These are phyloP conservation scores for Solanum chacoense DNA, from an alignment of 305 asterid species.

Conservation along the genomic window DNA sequence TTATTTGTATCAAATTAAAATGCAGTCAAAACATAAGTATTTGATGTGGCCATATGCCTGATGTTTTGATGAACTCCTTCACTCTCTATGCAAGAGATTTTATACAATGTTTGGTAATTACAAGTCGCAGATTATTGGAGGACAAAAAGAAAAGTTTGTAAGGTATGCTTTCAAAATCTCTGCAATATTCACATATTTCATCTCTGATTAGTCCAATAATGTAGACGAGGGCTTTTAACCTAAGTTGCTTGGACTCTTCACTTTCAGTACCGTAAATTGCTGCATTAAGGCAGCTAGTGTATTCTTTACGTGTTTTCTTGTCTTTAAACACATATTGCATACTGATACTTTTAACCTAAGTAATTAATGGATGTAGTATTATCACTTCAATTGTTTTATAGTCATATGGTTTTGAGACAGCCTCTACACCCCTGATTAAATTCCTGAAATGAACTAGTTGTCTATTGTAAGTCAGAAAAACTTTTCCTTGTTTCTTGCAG, in stretches of 20 bases:
- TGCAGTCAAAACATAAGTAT: not conserved
- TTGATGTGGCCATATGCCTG: conserved; percentile 21
- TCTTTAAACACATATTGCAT: not conserved
- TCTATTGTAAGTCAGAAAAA: conserved; percentile 6
- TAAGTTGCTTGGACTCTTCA: not conserved
- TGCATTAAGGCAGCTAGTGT: not conserved
- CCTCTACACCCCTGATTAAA: not conserved
- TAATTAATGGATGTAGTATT: not conserved
- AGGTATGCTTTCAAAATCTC: conserved; percentile 26
- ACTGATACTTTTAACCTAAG: not conserved
- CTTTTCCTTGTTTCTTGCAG: conserved; percentile 18
- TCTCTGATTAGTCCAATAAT: not conserved
- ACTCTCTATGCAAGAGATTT: conserved; percentile 22
- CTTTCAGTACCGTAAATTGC: not conserved
- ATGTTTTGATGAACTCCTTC: conserved; percentile 8
- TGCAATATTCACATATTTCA: not conserved
- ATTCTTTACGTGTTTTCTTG: not conserved
- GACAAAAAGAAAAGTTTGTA: conserved; percentile 74
- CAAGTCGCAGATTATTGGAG: conserved; percentile 64
- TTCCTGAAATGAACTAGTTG: not conserved
- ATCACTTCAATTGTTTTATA: not conserved
- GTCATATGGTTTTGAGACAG: not conserved
- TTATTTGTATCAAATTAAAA: not conserved
- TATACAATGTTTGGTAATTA: conserved; percentile 42
- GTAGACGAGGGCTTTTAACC: not conserved